phyloP scores from a whole-genome alignment of 257 asterid species.

The Solanum virginianum region DNA sequence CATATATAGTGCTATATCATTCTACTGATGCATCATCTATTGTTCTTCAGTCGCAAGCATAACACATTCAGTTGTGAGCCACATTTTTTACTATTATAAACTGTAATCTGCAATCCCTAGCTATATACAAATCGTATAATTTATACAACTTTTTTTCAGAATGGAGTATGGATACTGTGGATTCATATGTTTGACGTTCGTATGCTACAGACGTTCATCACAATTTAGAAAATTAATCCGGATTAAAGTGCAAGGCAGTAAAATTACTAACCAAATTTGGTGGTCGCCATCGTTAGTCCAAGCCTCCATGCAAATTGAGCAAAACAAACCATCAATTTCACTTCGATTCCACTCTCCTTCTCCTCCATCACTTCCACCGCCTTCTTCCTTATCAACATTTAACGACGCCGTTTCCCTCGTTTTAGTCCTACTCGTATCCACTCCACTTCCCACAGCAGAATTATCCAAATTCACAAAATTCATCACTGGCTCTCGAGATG shows the following conservation, averaged over 20 bases:
- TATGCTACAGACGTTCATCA: not conserved
- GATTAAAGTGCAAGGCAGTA: not conserved
- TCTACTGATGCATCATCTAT: not conserved
- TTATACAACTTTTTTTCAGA: not conserved
- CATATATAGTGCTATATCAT: not conserved
- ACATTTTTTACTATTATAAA: not conserved
- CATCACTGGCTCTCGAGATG: constrained; percentile 11
- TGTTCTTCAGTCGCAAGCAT: not conserved
- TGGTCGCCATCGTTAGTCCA: constrained; percentile 81
- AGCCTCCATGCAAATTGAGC: constrained; percentile 86
- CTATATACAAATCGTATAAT: not conserved
- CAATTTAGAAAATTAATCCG: not conserved
- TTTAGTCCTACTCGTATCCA: constrained; percentile 4
- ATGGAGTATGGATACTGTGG: not conserved
- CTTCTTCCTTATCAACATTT: constrained; percentile 9
- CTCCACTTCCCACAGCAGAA: constrained; percentile 2
- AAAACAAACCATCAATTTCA: constrained; percentile 65
- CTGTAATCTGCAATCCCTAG: not conserved
- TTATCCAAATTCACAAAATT: constrained; percentile 9
- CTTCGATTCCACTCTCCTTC: constrained; percentile 23
- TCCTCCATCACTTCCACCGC: not conserved
- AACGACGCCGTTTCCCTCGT: constrained; percentile 8
- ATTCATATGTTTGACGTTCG: not conserved
- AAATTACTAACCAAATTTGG: constrained; percentile 38
- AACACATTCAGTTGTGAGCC: not conserved